Evolutionary conservation across 768 basidiomycete genomes (phyloP).

Genomic region (Agrocybe praecox): DNA sequence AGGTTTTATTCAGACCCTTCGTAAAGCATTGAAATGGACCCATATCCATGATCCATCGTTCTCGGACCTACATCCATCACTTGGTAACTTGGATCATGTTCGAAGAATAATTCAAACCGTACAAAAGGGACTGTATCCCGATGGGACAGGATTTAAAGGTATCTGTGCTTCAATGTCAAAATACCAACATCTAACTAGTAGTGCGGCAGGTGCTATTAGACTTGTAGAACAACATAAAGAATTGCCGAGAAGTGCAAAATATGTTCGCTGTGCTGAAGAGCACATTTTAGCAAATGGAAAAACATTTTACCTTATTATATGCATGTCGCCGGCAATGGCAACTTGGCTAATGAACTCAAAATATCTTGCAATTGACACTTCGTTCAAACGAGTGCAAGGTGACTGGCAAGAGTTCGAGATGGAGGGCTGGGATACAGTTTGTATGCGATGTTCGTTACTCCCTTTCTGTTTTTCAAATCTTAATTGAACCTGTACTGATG

Average conservation of each 20-base stretch:
- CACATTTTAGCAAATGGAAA: conserved; percentile 7
- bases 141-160: neutral
- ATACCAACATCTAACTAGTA: too few relatives aligned
- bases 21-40: conserved; percentile 17
- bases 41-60: neutral
- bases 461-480: too few relatives aligned
- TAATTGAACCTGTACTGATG: neutral
- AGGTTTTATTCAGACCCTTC: conserved; percentile 20
- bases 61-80: conserved; percentile 7
- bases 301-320: conserved; percentile 15
- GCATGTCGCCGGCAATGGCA: conserved; percentile 24
- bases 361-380: conserved; percentile 9
- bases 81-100: conserved; percentile 21
- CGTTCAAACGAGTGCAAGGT: conserved; percentile 7
- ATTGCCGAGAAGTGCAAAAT: too few relatives aligned
- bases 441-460: too few relatives aligned
- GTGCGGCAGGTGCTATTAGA: neutral
- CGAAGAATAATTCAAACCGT: conserved; percentile 20
- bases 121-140: conserved; percentile 9
- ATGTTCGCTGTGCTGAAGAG: neutral
- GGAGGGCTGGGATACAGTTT: conserved; percentile 1
- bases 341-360: conserved; percentile 8
- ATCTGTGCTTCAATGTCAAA: neutral
- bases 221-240: too few relatives aligned
- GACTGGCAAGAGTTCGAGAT: conserved; percentile 14